phyloP scores from a whole-genome alignment of 768 basidiomycete species.

The Roridomyces roridus region DNA sequence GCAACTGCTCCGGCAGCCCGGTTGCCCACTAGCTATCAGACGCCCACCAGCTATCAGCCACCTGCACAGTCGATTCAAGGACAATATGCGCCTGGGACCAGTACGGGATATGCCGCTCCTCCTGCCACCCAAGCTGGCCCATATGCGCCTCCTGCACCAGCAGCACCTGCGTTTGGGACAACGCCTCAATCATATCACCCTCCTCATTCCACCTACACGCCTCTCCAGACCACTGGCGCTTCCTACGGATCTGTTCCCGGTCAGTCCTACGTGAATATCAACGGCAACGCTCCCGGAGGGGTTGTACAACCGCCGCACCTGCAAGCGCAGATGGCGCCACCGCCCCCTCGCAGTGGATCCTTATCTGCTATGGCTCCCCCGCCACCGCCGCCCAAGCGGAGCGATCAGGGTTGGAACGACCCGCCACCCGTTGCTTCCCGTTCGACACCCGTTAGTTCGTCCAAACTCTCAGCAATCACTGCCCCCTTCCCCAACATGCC shows the following conservation, averaged over 20 bases:
- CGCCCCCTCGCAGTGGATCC: conserved; percentile 45
- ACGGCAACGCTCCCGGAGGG: conserved; percentile 6
- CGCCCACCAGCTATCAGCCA: not conserved
- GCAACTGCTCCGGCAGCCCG: conserved; percentile 12
- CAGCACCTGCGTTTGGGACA: not conserved
- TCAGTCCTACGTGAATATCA: conserved; percentile 15
- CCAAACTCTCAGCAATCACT: conserved; percentile 77
- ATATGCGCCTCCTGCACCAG: conserved; percentile 37
- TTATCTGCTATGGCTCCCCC: conserved; percentile 15
- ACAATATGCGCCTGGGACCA: conserved; percentile 7
- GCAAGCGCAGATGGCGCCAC: conserved; percentile 46
- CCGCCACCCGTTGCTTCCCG: conserved; percentile 67
- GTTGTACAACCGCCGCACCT: conserved; percentile 31
- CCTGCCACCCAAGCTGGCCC: conserved; percentile 31
- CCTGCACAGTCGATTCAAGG: conserved; percentile 20
- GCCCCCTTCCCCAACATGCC: conserved; percentile 84
- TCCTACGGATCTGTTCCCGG: conserved; percentile 15
- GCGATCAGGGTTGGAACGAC: conserved; percentile 92
- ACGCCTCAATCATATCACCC: conserved; percentile 8
- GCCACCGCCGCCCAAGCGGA: conserved; percentile 62
- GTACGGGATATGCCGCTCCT: conserved; percentile 14
- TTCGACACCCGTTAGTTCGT: conserved; percentile 47
- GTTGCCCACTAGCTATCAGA: not conserved
- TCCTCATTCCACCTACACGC: conserved; percentile 13
- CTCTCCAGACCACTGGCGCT: conserved; percentile 21